Base-by-base conservation (phyloP, 495 filamentous ascomycete species). In the Penicillium flavigenum region DNA sequence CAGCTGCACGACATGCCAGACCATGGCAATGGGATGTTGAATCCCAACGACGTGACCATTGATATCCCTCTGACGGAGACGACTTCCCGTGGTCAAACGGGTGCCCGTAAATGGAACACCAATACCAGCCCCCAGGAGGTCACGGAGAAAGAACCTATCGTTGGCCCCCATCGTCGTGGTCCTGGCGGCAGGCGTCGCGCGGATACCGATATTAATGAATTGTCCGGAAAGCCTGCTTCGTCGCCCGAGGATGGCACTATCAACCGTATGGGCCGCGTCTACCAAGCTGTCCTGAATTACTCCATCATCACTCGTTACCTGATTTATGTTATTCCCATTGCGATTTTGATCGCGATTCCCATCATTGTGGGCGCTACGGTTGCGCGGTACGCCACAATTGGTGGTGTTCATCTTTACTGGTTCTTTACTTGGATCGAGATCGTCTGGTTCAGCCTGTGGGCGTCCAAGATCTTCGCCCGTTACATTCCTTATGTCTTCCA, bases 361-460 rank as follows among this genome's bases (percentile, higher is more conserved):
- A 89, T 97, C 54, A 81, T 96, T 57, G 75, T 94, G 34, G 83
- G 87, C n/a, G 81, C 85, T 36, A 84, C 77, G 0, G 71, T 59
- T n/a, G 74, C 50, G 67, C 75, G 66, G 31, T 61, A 83, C 43
- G 79, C 83, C 12, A 72, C 71, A 6, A 84, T 90, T 61, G 85
- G 80, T 1, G 82, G 82, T 9, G 88, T 92, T 0, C 77, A 83
- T 27, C 78, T 94, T 29, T 82, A 88, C 52, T 83, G 85, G 79
- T 87, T 98, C 62, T 98, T 93, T 65, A 76, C 86, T 27, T 98
- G 94, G 94, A 81, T 98, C 61, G 90, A 96, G 70, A 81, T 96
- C 54, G 83, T 95, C 27, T 97, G 92, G 93, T 75, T 92, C 41
- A 82, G 85, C 54, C 78, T 98, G 50, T 98, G 94, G 94, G 81